Evolutionary conservation across 176 grass and related monocot genomes (phyloP).

Genomic region (Oryza australiensis): DNA sequence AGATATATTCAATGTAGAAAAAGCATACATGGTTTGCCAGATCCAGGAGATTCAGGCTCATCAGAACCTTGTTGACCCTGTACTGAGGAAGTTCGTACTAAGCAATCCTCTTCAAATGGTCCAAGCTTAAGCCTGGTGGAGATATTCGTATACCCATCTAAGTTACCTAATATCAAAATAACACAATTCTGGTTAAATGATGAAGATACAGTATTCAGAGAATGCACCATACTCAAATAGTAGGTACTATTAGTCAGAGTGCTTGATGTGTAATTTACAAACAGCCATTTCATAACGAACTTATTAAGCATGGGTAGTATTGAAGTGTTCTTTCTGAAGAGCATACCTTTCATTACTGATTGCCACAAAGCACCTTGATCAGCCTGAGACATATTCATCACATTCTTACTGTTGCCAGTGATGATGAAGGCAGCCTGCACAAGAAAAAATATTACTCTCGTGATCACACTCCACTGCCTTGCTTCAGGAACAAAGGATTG

Average conservation of each 20-base stretch:
- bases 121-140: constrained; percentile 90
- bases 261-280: neutral
- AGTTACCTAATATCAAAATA: constrained; percentile 57
- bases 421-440: constrained; percentile 90
- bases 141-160: constrained; percentile 66
- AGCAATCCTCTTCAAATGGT: constrained; percentile 68
- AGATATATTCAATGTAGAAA: constrained; percentile 23
- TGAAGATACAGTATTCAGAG: neutral
- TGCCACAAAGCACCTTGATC: constrained; percentile 94
- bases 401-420: constrained; percentile 86
- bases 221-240: neutral
- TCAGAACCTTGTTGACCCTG: constrained; percentile 61
- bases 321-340: neutral
- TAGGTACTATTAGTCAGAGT: neutral
- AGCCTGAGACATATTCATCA: constrained; percentile 99
- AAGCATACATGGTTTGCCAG: constrained; percentile 59
- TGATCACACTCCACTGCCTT: neutral
- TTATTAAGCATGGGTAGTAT: neutral
- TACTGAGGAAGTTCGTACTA: constrained; percentile 23
- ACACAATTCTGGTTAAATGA: constrained; percentile 10
- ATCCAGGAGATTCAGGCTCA: constrained; percentile 75
- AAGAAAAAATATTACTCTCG: neutral
- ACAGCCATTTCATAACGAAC: neutral
- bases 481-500: neutral
- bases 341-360: constrained; percentile 79